A percentile compares a stretch with the other conserved stretches of the same genome.
These are phyloP conservation scores for Ajuga reptans DNA, from an alignment of 305 asterid species.

Conservation along the genomic window DNA sequence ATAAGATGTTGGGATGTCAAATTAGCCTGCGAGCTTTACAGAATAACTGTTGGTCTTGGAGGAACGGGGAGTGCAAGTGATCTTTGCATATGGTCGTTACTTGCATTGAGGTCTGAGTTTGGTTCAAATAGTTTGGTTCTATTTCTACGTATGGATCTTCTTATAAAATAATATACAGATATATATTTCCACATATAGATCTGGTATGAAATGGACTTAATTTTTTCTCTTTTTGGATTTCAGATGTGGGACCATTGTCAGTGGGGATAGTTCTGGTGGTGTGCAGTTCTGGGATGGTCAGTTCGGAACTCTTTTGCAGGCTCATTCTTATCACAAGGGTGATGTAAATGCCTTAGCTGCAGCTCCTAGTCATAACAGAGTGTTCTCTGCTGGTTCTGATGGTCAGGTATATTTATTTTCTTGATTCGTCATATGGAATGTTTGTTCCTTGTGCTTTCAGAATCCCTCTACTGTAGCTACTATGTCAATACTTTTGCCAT, in stretches of 20 bases:
- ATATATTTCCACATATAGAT: neutral
- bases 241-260: slow-evolving; percentile 87
- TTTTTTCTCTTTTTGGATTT: slow-evolving; percentile 15
- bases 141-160: neutral
- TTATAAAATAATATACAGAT: no score
- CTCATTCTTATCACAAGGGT: slow-evolving; percentile 83
- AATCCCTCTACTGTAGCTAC: neutral
- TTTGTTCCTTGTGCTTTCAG: neutral
- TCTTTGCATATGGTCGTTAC: slow-evolving; percentile 85
- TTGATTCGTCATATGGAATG: neutral
- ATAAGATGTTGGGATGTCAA: slow-evolving; percentile 93
- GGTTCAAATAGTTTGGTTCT: neutral
- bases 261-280: slow-evolving; percentile 87
- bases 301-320: slow-evolving; percentile 79
- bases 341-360: slow-evolving; percentile 88
- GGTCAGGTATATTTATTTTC: slow-evolving; percentile 65
- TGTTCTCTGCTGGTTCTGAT: slow-evolving; percentile 91
- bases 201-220: no score
- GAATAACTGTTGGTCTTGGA: slow-evolving; percentile 82
- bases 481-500: neutral
- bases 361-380: slow-evolving; percentile 74
- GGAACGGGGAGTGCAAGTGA: slow-evolving; percentile 64
- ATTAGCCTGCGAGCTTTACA: slow-evolving; percentile 55
- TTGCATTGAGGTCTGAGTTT: slow-evolving; percentile 60
- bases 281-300: slow-evolving; percentile 91